Evolutionary conservation across 1,284 basidiomycete genomes (phyloP), one percentile per base, ranked within the genome.

Genomic region (Boletus mariae): DNA sequence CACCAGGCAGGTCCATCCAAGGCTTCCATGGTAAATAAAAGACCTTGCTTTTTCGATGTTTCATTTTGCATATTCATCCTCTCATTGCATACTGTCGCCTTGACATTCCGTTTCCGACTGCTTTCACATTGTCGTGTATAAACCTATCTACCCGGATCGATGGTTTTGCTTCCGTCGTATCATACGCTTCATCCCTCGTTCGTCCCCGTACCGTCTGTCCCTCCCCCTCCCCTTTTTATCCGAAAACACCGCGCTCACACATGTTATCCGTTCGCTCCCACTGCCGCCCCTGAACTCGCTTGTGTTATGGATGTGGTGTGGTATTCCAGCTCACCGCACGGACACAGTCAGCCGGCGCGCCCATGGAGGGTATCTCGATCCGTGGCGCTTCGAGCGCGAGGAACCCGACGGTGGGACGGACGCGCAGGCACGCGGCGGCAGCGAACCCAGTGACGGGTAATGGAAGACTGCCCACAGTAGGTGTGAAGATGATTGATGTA

Each of bases 21-120:
- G 52, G 69, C 73, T 66, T 74, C 80, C 61, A 77, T 75, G 84
- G 86, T 88, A 82, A 87, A 82, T 85, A 78, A 75, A 70, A 64
- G 63, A 69, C 62, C 54, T 61, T 52, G 23, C 43, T 69, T 43
- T 63, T 54, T 67, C 52, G 34, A 53, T 54, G 56, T 56, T 66
- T 64, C 56, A 44, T 62, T 60, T 57, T 57, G 58, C 60, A 59
- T 66, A 64, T 63, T 62, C 63, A 61, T 61, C 58, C 45, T 46
- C 52, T 35, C 59, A 56, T 62, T 67, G 32, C 60, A 66, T 65
- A 56, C 50, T 13, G 20, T 55, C 55, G 38, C 54, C 38, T 47
- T 49, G 31, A 52, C 55, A 23, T 59, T 50, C 44, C 56, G 12
- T 51, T 54, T 49, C 55, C 40, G 50, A 25, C 47, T 42, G 48